phyloP scores from a whole-genome alignment of 2,329 filamentous ascomycete genomes.

The Penicillium sp. region DNA sequence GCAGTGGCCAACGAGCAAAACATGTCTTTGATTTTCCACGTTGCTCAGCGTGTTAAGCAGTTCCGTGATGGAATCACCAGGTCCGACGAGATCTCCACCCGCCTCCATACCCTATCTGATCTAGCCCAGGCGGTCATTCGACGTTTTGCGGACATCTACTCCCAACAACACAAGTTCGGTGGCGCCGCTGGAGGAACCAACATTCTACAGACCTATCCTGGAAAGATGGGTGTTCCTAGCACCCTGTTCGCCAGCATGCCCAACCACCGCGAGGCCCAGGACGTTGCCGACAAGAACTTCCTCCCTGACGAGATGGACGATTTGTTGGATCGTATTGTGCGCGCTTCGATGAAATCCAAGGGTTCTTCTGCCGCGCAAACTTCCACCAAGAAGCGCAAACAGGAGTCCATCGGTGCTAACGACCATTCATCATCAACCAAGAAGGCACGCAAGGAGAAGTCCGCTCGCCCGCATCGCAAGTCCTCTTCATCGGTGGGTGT shows the following conservation, averaged over 20 bases:
- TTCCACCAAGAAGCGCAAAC: constrained; percentile 41
- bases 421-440: constrained; percentile 24
- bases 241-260: constrained; percentile 72
- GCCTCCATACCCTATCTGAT: constrained; percentile 80
- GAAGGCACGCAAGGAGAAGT: constrained; percentile 33
- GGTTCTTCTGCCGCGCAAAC: constrained; percentile 27
- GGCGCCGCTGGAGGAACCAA: constrained; percentile 37
- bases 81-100: constrained; percentile 42
- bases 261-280: constrained; percentile 72
- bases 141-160: constrained; percentile 78
- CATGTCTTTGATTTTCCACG: constrained; percentile 80
- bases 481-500: constrained; percentile 27
- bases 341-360: constrained; percentile 61
- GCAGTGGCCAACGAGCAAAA: constrained; percentile 82
- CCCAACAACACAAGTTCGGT: constrained; percentile 57
- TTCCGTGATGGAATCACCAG: constrained; percentile 71
- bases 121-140: constrained; percentile 76
- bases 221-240: constrained; percentile 73
- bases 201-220: constrained; percentile 74
- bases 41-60: constrained; percentile 89
- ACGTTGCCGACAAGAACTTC: constrained; percentile 81
- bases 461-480: constrained; percentile 28
- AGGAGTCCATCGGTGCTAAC: constrained; percentile 30
- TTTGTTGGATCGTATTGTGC: constrained; percentile 71
- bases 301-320: constrained; percentile 73